Percentiles rank a stretch among this genome's conserved stretches.
Conservation (phyloP, 1,284 basidiomycete genomes). For the Apiotrichum veenhuisii region DNA sequence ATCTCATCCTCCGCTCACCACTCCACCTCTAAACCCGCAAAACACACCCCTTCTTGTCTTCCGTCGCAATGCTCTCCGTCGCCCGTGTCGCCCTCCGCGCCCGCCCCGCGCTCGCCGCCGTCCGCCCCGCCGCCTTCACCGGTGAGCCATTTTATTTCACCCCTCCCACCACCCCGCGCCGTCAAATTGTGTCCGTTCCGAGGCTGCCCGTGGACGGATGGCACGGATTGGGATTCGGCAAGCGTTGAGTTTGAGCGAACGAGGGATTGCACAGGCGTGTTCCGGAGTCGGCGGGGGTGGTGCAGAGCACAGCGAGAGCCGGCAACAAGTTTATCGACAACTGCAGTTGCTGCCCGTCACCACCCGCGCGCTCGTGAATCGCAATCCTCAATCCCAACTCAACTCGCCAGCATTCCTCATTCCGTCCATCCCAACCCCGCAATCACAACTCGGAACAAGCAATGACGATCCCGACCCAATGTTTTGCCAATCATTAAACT, state of each 20-base stretch:
- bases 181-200: neutral
- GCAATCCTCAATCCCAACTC: too few relatives aligned
- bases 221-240: too few relatives aligned
- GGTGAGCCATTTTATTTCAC: constrained; percentile 24
- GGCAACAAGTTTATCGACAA: too few relatives aligned
- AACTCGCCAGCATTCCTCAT: too few relatives aligned
- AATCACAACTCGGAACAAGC: neutral
- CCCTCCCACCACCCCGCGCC: neutral
- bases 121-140: constrained; percentile 34
- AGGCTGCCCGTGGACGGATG: too few relatives aligned
- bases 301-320: too few relatives aligned
- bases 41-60: neutral
- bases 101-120: constrained; percentile 27
- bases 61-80: constrained; percentile 28
- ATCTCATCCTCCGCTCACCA: neutral
- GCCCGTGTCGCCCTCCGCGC: constrained; percentile 37
- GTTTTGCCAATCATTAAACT: neutral
- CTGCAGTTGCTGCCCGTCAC: too few relatives aligned
- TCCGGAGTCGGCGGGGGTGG: too few relatives aligned
- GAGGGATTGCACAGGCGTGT: too few relatives aligned
- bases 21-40: neutral
- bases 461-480: neutral
- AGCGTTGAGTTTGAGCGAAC: too few relatives aligned
- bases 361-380: too few relatives aligned
- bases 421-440: too few relatives aligned